A percentile compares a stretch with the other conserved stretches of the same genome.
Conservation (phyloP, 2,329 filamentous ascomycete genomes). For the Teratosphaeria viscida region DNA sequence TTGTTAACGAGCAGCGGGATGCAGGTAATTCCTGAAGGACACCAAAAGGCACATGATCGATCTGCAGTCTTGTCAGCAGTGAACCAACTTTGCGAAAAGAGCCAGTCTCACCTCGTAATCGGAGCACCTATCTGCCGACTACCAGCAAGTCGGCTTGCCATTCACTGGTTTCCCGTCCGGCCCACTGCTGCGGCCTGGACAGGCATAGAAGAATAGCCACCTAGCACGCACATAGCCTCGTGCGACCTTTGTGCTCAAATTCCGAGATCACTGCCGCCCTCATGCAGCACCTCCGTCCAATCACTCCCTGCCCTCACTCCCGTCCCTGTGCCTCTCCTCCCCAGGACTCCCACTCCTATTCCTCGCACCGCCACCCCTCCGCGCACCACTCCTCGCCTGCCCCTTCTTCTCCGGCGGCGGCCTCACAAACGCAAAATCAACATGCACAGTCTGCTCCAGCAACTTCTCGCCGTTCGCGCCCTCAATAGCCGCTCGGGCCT, state of each 20-base stretch:
- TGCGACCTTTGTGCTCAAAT: not conserved
- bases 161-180: not conserved
- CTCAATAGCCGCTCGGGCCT: constrained; percentile 73
- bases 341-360: constrained; percentile 7
- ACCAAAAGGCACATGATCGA: not conserved
- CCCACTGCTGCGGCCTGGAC: not conserved
- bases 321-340: constrained; percentile 3
- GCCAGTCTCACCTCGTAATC: not conserved
- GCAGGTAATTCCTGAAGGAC: not conserved
- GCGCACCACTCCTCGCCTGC: not conserved
- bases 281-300: not conserved
- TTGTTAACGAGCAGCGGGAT: not conserved
- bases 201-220: not conserved
- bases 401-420: constrained; percentile 55
- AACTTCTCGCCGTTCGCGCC: constrained; percentile 67
- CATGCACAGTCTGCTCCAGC: constrained; percentile 68
- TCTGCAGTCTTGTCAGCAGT: not conserved
- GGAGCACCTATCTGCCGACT: not conserved
- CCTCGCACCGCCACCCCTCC: constrained; percentile 4
- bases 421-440: constrained; percentile 78
- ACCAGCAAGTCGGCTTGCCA: not conserved
- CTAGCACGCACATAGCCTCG: not conserved
- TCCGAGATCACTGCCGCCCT: not conserved
- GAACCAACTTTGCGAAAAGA: not conserved
- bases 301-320: constrained; percentile 3